Evolutionary conservation across 257 asterid genomes (phyloP), one percentile per base, ranked within the genome.

Genomic region (Forsythia viridissima): DNA sequence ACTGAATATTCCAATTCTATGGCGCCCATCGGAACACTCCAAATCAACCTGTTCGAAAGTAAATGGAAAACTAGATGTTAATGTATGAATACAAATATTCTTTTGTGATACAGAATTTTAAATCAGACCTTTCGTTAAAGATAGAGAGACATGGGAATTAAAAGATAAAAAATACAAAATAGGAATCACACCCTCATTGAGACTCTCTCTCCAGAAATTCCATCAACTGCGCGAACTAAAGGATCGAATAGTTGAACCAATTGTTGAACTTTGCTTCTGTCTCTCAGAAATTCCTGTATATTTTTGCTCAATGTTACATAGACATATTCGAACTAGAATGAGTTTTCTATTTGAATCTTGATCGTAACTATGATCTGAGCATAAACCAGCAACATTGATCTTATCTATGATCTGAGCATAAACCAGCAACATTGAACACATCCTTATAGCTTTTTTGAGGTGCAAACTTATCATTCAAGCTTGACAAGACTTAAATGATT

Each of bases 1-100:
- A 88, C 96, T 95, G 91, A 92, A 95, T 82, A 95, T 84, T 42
- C 97, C 99, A 72, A 89, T 82, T 83, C 98, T 88, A 74, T 82
- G 82, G 79, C 76, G 83, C 61, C 99, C 97, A 84, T 87, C 92
- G 12, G 97, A 88, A 75, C 86, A 86, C 72, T 93, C 97, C 84
- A 95, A 86, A 89, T 95, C 98, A 76, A 95, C 97, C 99, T 93
- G 90, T 76, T 89, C 51, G 46, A 36, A 75, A 48, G 16, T 36
- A 63, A 40, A 77, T 65, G 67, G 36, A 24, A 40, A 55, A 77
- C 41, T 46, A 16, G 36, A 34, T 7, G 36, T 57, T 21, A 61
- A 61, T 8, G 4, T 8, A 20, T 61, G 37, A n/a, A 21, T 7
- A 18, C 2, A 61, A 15, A n/a, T 51, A 11, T 61, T 8, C 0